Base-by-base conservation (phyloP, 768 basidiomycete species). In the Suillus hirtellus region DNA sequence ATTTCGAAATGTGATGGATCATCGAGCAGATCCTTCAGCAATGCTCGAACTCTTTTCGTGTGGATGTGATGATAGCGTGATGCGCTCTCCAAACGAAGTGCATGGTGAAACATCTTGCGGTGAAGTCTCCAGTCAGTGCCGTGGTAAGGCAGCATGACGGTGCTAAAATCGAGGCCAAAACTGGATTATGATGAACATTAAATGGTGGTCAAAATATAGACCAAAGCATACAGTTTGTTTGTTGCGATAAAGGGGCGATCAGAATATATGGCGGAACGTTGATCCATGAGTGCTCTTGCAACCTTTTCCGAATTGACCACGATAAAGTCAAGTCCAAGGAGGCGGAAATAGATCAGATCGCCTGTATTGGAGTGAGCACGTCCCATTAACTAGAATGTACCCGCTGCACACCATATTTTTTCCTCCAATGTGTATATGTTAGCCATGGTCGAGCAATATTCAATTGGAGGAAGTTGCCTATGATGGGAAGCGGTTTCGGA, bases 341-440 rank as follows among this genome's bases (percentile, higher is more conserved):
- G 64, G 50, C 64, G 65, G 8, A 71, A 59, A 31, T 71, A 65
- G 12, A 72, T 8, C 14, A 72, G 21, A 55, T 71, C 70, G 11
- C 71, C 72, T 72, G 59, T 19, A 15, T 49, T 3, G 27, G 15
- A 6, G 34, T 67, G 31, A 67, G 50, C 9, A 63, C 24, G 43
- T 35, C 31, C 27, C 12, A 31, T 21, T 15, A 4, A 7, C 50
- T 37, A 46, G 4, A 35, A 19, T 12, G 24, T 3, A 37, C 4
- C 42, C 14, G 12, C n/a, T n/a, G 47, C 66, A 43, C 42, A 69
- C 76, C 77, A 60, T 77, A 77, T 60, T 60, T 66, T 63, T 70
- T 67, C 64, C 67, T 69, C 77, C 77, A 77, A n/a, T 69, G 61
- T 14, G 77, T 67, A 61, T 76, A 77, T 21, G 74, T 71, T 34